These are phyloP conservation scores for Penicillium sclerotigenum DNA, from an alignment of 2,329 filamentous ascomycete genomes.

Conservation along the genomic window DNA sequence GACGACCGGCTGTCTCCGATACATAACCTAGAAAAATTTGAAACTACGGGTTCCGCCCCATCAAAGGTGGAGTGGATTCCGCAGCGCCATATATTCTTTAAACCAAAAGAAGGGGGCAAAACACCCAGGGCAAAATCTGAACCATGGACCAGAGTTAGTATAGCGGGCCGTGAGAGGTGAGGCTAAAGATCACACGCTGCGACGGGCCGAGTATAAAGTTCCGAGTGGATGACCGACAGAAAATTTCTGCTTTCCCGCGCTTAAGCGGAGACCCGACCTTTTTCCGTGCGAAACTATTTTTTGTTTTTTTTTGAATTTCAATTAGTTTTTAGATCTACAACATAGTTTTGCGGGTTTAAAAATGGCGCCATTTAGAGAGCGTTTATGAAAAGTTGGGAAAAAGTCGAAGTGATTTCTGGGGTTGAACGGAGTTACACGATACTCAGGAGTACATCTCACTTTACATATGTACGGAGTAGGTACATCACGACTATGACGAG, in stretches of 20 bases:
- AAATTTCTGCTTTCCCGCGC: conserved; percentile 22
- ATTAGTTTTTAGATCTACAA: too few relatives aligned
- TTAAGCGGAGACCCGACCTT: conserved; percentile 6
- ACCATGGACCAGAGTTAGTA: neutral
- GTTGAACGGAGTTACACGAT: neutral
- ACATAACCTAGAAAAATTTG: neutral
- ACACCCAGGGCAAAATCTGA: neutral
- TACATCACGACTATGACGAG: conserved; percentile 2
- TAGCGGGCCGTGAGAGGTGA: neutral
- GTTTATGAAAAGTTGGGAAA: neutral
- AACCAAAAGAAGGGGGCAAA: neutral
- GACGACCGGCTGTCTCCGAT: neutral
- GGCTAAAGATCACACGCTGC: conserved; percentile 17
- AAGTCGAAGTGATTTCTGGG: neutral
- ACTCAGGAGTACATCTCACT: too few relatives aligned
- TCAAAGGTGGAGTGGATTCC: neutral
- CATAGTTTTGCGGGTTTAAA: neutral
- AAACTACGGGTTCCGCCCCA: neutral
- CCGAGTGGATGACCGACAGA: conserved; percentile 15
- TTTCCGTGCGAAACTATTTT: neutral
- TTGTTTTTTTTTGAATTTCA: neutral
- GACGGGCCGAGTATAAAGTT: conserved; percentile 19
- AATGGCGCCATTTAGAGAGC: conserved; percentile 6
- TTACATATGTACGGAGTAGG: too few relatives aligned
- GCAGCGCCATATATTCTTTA: neutral